Conservation (phyloP, 768 basidiomycete species). For the Pulveroboletus sp. region DNA sequence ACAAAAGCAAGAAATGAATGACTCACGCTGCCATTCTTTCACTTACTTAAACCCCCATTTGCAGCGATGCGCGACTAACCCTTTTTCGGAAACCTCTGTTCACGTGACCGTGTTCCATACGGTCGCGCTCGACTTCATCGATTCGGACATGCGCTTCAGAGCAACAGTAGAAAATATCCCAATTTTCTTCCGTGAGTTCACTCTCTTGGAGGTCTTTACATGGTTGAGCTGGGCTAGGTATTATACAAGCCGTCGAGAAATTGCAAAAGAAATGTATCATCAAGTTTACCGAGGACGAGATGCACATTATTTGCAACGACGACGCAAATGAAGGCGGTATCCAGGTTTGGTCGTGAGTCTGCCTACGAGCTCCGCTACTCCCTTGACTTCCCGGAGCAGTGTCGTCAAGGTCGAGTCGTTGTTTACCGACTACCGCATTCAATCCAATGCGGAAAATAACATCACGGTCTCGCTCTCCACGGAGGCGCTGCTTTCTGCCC, state of each 20-base stretch:
- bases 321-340: conserved; percentile 81
- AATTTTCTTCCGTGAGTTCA: conserved; percentile 49
- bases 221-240: conserved; percentile 40
- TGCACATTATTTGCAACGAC: conserved; percentile 82
- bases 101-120: conserved; percentile 26
- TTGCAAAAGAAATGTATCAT: conserved; percentile 83
- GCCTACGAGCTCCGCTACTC: conserved; percentile 17
- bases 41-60: conserved; percentile 8
- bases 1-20: conserved; percentile 15
- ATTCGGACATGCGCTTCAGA: conserved; percentile 55
- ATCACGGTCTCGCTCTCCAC: conserved; percentile 73
- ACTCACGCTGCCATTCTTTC: too few relatives aligned
- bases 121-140: conserved; percentile 7
- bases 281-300: conserved; percentile 68
- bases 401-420: conserved; percentile 66
- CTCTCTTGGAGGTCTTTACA: background rate
- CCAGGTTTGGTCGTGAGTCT: conserved; percentile 77
- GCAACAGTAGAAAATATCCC: conserved; percentile 56
- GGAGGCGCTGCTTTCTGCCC: conserved; percentile 71
- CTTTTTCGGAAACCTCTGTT: conserved; percentile 10
- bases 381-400: conserved; percentile 32
- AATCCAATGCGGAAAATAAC: conserved; percentile 80
- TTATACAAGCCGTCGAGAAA: conserved; percentile 81
- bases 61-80: conserved; percentile 11
- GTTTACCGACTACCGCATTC: conserved; percentile 78